Base-by-base conservation (phyloP, 2,329 filamentous ascomycete species). In the Penicillium aurantiogriseum region DNA sequence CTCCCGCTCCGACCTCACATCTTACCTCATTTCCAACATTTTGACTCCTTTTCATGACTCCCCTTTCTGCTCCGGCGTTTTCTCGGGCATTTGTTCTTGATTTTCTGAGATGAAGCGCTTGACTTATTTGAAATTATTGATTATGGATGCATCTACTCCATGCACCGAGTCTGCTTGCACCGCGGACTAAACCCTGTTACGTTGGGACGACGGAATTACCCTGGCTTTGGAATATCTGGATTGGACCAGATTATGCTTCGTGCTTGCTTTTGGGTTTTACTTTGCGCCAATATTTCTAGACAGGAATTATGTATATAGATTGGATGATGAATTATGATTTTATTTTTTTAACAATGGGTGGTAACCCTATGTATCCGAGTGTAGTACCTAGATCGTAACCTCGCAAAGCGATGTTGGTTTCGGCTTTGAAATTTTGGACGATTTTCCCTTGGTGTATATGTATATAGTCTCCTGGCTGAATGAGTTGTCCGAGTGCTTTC, bases 261-360 rank as follows among this genome's bases (percentile, higher is more conserved):
- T 35, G 27, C 25, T n/a, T 52, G 31, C 19, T 15, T 42, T 38
- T 31, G n/a, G 23, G 39, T 21, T n/a, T 44, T 29, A 23, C 9
- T 31, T 31, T 38, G 31, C 25, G 43, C 21, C 39, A 17, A 35
- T 13, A 3, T 10, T 31, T 53, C 36, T 57, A 57, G 49, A 53
- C 50, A 33, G 35, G 29, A 17, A 35, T 25, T 29, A 43, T 53
- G 54, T 53, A 53, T 10, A 57, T 59, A 63, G 59, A 59, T 56
- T 36, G 47, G 39, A 43, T 58, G 39, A 63, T 57, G 61, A 59
- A 57, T 63, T 52, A 63, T 55, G 61, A 63, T 59, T 47, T 27
- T 44, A 42, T 27, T 52, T 27, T 27, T 51, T 46, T 21, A 7
- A 31, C 11, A 4, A 46, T 33, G 4, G 3, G 3, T 4, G n/a